phyloP scores from a whole-genome alignment of 352 stramenopile species.

The Pythium folliculosum region DNA sequence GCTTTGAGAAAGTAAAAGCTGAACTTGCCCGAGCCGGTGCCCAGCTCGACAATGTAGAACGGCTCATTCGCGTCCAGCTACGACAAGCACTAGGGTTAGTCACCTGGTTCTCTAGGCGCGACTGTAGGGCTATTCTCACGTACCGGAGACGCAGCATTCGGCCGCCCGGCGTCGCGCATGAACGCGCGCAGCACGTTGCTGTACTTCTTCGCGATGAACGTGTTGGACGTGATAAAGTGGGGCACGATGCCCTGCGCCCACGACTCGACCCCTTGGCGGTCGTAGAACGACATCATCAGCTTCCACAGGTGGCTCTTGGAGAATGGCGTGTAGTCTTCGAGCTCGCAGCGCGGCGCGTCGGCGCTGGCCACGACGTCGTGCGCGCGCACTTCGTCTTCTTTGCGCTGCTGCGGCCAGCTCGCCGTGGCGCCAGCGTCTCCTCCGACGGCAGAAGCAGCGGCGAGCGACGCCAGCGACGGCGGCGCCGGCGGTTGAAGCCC shows the following conservation, averaged over 20 bases:
- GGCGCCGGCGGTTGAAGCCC: slow-evolving; percentile 5
- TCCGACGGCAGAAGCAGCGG: not conserved
- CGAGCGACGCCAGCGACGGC: slow-evolving; percentile 17
- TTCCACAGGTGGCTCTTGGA: slow-evolving; percentile 91
- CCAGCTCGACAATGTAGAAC: slow-evolving; percentile 95
- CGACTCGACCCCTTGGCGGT: slow-evolving; percentile 79
- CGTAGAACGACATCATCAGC: slow-evolving; percentile 95
- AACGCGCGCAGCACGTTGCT: slow-evolving; percentile 69
- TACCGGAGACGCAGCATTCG: slow-evolving; percentile 37
- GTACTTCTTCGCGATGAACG: slow-evolving; percentile 93
- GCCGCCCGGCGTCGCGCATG: slow-evolving; percentile 56
- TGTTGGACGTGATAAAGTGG: slow-evolving; percentile 96
- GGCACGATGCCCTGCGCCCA: slow-evolving; percentile 94
- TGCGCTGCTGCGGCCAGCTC: slow-evolving; percentile 23
- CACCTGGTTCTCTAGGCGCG: not conserved
- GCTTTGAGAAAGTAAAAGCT: slow-evolving; percentile 94
- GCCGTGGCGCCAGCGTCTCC: not conserved
- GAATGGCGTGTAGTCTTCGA: slow-evolving; percentile 91
- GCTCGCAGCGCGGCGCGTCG: slow-evolving; percentile 53
- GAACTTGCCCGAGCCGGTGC: slow-evolving; percentile 93
- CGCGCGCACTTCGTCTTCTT: slow-evolving; percentile 53
- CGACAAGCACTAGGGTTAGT: not conserved
- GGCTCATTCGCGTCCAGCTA: slow-evolving; percentile 75
- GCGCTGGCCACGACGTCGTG: slow-evolving; percentile 25
- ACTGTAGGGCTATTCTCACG: not conserved